phyloP scores from a whole-genome alignment of 2,329 filamentous ascomycete species.

The Botryotinia convoluta region DNA sequence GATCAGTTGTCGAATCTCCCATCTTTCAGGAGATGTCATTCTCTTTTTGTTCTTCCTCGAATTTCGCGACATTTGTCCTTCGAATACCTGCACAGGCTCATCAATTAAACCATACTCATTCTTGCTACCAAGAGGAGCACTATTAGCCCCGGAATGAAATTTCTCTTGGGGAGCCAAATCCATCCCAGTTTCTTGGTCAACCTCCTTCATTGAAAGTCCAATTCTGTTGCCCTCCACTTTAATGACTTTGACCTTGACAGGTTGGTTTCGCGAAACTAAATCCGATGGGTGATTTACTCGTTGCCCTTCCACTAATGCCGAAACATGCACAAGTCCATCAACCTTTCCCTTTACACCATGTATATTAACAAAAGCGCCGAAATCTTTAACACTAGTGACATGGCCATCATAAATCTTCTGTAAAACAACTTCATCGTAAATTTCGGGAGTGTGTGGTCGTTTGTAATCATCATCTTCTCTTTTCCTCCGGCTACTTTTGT shows the following conservation, averaged over 20 bases:
- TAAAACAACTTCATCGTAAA: constrained; percentile 78
- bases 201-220: constrained; percentile 94
- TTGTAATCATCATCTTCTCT: constrained; percentile 56
- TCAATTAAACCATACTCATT: constrained; percentile 54
- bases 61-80: constrained; percentile 52
- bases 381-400: constrained; percentile 91
- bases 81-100: constrained; percentile 59
- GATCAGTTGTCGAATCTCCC: constrained; percentile 96
- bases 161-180: constrained; percentile 77
- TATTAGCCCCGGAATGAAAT: constrained; percentile 87
- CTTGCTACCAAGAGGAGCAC: constrained; percentile 67
- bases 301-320: constrained; percentile 77
- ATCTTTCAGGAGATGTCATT: constrained; percentile 93
- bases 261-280: constrained; percentile 73
- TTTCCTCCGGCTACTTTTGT: constrained; percentile 42
- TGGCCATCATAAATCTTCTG: constrained; percentile 88
- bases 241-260: constrained; percentile 88
- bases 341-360: constrained; percentile 82
- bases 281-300: constrained; percentile 92
- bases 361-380: constrained; percentile 94
- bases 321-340: constrained; percentile 91
- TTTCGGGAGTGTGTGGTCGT: constrained; percentile 64
- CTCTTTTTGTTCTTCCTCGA: constrained; percentile 73
- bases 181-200: constrained; percentile 83
- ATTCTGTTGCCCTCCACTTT: constrained; percentile 80